Evolutionary conservation across 2,329 filamentous ascomycete species (phyloP), one percentile per base, ranked within the genome.

Genomic region (Apiospora sp.): DNA sequence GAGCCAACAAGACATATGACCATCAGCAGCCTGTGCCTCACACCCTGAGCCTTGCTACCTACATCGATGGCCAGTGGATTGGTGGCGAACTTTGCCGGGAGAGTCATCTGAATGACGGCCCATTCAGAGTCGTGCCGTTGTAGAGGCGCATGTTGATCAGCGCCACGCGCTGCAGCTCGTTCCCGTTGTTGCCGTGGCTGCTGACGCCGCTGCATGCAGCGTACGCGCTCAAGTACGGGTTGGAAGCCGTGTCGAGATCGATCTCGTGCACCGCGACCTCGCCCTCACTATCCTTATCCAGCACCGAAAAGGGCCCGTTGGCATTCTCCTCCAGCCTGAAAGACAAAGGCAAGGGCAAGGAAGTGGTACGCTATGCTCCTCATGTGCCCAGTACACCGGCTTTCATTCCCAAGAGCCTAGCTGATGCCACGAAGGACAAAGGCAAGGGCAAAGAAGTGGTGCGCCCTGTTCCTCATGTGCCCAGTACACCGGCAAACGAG

Each of bases 31-130:
- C 67, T 16, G 46, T 49, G 12, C 48, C 73, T 22, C 70, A 76
- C 68, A 64, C 67, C 1, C 61, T 79, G 16, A 71, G 73, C 27
- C 61, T 77, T 24, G 49, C 54, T 19, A 61, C 73, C 19, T 73
- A 49, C 24, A 71, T 78, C 34, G 77, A 79, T 14, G 76, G 77
- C 10, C 61, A 74, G 13, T 74, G 74, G 74, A 64, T 46, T 41
- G 70, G 69, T n/a, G 67, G 73, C 12, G 70, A 73, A 34, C 43
- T 72, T 3, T 75, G 74, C 30, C 48, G 68, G 14, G 51, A 70
- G 67, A 22, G 19, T 5, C 24, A 70, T 46, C 54, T 71, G 1
- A n/a, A 19, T 16, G 16, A 46, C 8, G 67, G 51, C 6, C 6
- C 12, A 0, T 48, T 27, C 43, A 1, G 10, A n/a, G 22, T 13